phyloP scores from a whole-genome alignment of 805 yeast species.

The Starmerella tilneyi region DNA sequence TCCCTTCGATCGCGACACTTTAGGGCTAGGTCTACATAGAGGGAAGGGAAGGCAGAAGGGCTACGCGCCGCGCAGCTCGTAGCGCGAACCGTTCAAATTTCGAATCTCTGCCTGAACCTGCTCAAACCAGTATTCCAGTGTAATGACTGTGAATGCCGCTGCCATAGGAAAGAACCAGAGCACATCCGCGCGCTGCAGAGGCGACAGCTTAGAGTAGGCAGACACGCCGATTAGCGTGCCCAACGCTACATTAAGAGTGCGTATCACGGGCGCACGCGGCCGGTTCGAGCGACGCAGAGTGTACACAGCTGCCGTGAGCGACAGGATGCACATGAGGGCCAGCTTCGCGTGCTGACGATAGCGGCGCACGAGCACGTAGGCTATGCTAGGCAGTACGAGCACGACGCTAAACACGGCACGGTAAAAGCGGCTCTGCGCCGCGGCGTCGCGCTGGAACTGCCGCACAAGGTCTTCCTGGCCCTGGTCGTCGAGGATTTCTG shows the following conservation, averaged over 20 bases:
- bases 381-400: slow-evolving; percentile 29
- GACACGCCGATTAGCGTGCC: slow-evolving; percentile 22
- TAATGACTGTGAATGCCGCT: slow-evolving; percentile 22
- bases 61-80: slow-evolving; percentile 27
- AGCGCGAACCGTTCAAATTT: slow-evolving; percentile 16
- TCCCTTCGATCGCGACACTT: neutral
- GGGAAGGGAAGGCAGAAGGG: neutral
- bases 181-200: slow-evolving; percentile 26
- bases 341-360: slow-evolving; percentile 27
- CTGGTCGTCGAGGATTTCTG: slow-evolving; percentile 24
- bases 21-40: slow-evolving; percentile 1
- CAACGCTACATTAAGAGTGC: slow-evolving; percentile 18
- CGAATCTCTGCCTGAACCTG: slow-evolving; percentile 24
- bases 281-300: slow-evolving; percentile 6
- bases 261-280: slow-evolving; percentile 12
- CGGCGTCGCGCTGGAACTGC: slow-evolving; percentile 24
- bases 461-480: slow-evolving; percentile 29
- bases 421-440: slow-evolving; percentile 22
- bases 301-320: slow-evolving; percentile 24
- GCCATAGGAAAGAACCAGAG: slow-evolving; percentile 30
- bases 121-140: slow-evolving; percentile 27
- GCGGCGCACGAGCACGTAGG: slow-evolving; percentile 26
- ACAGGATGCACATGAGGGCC: slow-evolving; percentile 26
- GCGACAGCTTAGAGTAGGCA: slow-evolving; percentile 14
- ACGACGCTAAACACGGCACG: slow-evolving; percentile 26